Evolutionary conservation across 495 filamentous ascomycete species (phyloP).

Genomic region (Glutinoglossum americanum): DNA sequence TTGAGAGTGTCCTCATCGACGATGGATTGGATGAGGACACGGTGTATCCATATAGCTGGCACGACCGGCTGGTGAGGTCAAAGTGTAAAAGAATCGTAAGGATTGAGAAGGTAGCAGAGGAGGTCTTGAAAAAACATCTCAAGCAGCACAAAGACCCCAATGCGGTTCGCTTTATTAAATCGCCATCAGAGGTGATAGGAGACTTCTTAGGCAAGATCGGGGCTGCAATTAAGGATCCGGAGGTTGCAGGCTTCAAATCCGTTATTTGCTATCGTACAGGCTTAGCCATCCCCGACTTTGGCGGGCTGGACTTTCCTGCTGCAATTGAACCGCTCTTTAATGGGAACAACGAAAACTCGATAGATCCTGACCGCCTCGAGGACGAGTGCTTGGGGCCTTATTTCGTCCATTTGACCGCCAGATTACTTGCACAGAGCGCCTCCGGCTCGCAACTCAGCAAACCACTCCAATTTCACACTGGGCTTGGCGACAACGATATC

Average conservation of each 20-base stretch:
- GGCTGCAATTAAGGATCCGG: slow-evolving; percentile 32
- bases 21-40: slow-evolving; percentile 31
- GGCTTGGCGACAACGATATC: slow-evolving; percentile 71
- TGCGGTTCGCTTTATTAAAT: slow-evolving; percentile 5
- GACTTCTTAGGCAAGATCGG: slow-evolving; percentile 30
- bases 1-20: slow-evolving; percentile 59
- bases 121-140: slow-evolving; percentile 30
- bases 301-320: slow-evolving; percentile 9
- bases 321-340: slow-evolving; percentile 13
- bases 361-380: no score
- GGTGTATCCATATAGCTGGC: slow-evolving; percentile 43
- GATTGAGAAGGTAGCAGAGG: slow-evolving; percentile 56
- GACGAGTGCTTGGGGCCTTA: slow-evolving; percentile 28
- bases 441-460: slow-evolving; percentile 20
- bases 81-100: slow-evolving; percentile 59
- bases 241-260: slow-evolving; percentile 69
- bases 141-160: slow-evolving; percentile 7
- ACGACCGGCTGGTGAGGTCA: slow-evolving; percentile 39
- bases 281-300: slow-evolving; percentile 27
- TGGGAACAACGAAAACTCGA: slow-evolving; percentile 2
- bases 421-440: slow-evolving; percentile 10
- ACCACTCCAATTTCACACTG: slow-evolving; percentile 74
- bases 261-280: slow-evolving; percentile 72
- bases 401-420: slow-evolving; percentile 40
- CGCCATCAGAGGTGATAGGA: slow-evolving; percentile 15